Base-by-base conservation (phyloP, 176 grass and related monocot species). In the Oryza officinalis region DNA sequence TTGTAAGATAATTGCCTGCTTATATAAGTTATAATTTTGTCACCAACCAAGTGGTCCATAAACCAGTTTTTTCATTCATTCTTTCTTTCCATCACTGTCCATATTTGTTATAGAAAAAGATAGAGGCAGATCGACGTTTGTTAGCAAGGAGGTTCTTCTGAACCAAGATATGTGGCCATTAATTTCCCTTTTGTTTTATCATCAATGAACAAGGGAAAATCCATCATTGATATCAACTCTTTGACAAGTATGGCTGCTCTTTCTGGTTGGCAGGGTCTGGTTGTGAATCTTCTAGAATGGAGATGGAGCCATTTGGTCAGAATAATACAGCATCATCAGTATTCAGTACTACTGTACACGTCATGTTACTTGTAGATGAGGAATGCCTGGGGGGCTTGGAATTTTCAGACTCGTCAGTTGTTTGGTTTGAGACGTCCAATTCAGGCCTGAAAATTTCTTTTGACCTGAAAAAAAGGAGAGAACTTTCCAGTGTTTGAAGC, bases 151-250 rank as follows among this genome's bases (percentile, higher is more conserved):
- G 20, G 13, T 22, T 46, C 33, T 69, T 81, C 46, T 32, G 33
- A 72, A 64, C 67, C 52, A 79, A 71, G 38, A 17, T 87, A 38
- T 73, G 69, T 46, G 68, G 80, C 38, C 80, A 78, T 84, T 77
- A 27, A 74, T 74, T 66, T 20, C 1, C 3, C 1, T 2, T 25
- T 22, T 9, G 13, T 79, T 72, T 37, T 13, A 3, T 78, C 61
- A 14, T 46, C 22, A 49, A 63, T 75, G 87, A 63, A 14, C 60
- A 20, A 35, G 31, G 27, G 13, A 5, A 20, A 63, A 61, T 61
- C 60, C 69, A 47, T 80, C 12, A 75, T 63, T 63, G 75, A 26
- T 35, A 69, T 70, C 27, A 61, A 32, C 0, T 3, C 12, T 66
- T 66, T 27, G 67, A 4, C 52, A 83, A 25, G 28, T 25, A 72